Evolutionary conservation across 331 rosid genomes (phyloP), one percentile per base, ranked within the genome.

Genomic region (Malus hybrid): DNA sequence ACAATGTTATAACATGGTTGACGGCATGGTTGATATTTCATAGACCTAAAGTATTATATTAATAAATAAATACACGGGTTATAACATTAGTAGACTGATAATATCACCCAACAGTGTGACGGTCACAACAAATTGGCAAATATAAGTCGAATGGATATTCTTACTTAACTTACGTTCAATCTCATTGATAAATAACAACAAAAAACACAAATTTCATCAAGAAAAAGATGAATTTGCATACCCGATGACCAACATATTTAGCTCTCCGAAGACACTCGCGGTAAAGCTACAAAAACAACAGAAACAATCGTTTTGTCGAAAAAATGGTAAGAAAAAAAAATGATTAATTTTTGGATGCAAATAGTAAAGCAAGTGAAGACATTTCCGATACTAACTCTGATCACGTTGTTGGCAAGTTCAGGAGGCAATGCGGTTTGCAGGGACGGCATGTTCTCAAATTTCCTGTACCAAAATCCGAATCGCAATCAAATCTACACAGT

Each of bases 221-320:
- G 58, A 60, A 61, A 70, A 22, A 56, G 4, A 56, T 19, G 50
- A 58, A 10, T 22, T 30, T 42, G 28, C 83, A 61, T 83, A 93
- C 98, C 93, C 78, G 87, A 63, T 85, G 87, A 44, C 99, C 97
- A 55, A 94, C 72, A 74, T 87, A 94, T 77, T 91, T 94, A 67
- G 96, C 98, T 86, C 97, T 84, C 68, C 98, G 89, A 7, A 91
- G 87, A 67, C 98, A 94, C 85, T 94, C 96, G 4, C 98, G 97
- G 84, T 91, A 91, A 52, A 94, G 97, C 97, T 93, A 46, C 66
- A 80, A 72, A 42, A 10, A 11, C 50, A 44, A 16, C 53, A 61
- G 1, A 52, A 20, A 30, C 24, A 24, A 36, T 8, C 20, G 66
- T 29, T 26, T 4, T 16, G 2, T 33, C 15, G 30, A 2, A 57